Conservation (phyloP, 169 alveolate species). For the Babesia bovis region DNA sequence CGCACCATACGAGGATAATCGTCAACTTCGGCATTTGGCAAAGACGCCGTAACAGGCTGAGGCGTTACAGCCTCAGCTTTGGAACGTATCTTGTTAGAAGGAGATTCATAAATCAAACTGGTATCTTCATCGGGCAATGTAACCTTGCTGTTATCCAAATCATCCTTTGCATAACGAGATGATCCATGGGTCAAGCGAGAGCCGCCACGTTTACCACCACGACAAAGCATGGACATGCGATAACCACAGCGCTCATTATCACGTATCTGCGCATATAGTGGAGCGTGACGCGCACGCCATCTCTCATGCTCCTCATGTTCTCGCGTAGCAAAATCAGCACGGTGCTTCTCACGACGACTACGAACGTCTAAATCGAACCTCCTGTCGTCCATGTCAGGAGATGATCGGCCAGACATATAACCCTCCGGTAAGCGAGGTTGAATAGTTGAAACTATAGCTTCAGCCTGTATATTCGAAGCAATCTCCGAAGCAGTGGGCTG, state of each 20-base stretch:
- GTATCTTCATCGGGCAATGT: not conserved
- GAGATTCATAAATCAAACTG: conserved; percentile 26
- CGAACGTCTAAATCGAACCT: not conserved
- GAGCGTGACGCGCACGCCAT: conserved; percentile 8
- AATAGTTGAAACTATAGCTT: not conserved
- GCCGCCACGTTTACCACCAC: conserved; percentile 37
- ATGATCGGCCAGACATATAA: not conserved
- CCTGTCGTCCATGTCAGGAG: not conserved
- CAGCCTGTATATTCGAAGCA: conserved; percentile 11
- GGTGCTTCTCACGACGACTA: conserved; percentile 12
- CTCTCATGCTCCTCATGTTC: conserved; percentile 4
- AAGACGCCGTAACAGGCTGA: not conserved
- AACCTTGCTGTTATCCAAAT: not conserved
- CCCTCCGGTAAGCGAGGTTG: not conserved
- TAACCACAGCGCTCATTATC: conserved; percentile 15
- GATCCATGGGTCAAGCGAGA: conserved; percentile 30
- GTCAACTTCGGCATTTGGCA: too few relatives aligned
- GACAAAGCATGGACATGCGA: conserved; percentile 33
- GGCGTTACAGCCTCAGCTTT: not conserved
- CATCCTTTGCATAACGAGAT: not conserved
- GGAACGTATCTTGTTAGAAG: conserved; percentile 11
- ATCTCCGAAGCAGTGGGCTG: not conserved
- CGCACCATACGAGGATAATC: conserved; percentile 20
- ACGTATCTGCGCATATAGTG: conserved; percentile 13
- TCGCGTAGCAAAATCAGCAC: not conserved